A percentile compares a stretch with the other conserved stretches of the same genome.
phyloP scores from a whole-genome alignment of 169 alveolate genomes.

The Cyclospora cayetanensis region DNA sequence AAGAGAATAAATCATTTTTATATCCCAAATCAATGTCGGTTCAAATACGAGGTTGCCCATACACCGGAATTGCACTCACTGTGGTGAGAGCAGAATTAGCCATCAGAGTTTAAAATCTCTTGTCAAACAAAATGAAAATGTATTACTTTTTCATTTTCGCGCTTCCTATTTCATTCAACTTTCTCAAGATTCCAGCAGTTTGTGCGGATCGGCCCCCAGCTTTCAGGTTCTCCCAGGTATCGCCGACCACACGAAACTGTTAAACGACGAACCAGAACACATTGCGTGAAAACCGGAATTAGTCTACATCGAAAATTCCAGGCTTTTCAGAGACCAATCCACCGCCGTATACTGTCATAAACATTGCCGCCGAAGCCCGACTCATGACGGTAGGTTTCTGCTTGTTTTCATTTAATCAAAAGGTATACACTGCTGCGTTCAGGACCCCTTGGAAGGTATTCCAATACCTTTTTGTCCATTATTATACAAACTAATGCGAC shows the following conservation, averaged over 20 bases:
- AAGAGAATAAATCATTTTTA: no score
- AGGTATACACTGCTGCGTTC: no score
- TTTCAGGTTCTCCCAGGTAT: not conserved
- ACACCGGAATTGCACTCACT: no score
- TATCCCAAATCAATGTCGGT: no score
- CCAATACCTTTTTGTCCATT: not conserved
- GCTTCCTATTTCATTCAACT: no score
- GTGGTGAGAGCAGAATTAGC: no score
- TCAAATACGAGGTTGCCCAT: no score
- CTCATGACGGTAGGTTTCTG: not conserved
- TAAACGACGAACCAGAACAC: not conserved
- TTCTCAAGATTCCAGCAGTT: not conserved
- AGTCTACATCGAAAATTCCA: not conserved
- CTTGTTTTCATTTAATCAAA: no score
- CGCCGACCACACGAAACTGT: not conserved
- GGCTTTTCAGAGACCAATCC: constrained; percentile 27
- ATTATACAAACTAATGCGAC: not conserved
- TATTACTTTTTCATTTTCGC: not conserved
- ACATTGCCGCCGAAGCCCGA: constrained; percentile 63
- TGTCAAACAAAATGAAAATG: not conserved
- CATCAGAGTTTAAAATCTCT: no score
- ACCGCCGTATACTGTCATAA: constrained; percentile 63
- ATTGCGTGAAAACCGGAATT: no score
- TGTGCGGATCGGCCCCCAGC: not conserved
- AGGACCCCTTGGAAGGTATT: constrained; percentile 23